Conservation (phyloP, 495 filamentous ascomycete genomes). For the Lepidopterella palustris region DNA sequence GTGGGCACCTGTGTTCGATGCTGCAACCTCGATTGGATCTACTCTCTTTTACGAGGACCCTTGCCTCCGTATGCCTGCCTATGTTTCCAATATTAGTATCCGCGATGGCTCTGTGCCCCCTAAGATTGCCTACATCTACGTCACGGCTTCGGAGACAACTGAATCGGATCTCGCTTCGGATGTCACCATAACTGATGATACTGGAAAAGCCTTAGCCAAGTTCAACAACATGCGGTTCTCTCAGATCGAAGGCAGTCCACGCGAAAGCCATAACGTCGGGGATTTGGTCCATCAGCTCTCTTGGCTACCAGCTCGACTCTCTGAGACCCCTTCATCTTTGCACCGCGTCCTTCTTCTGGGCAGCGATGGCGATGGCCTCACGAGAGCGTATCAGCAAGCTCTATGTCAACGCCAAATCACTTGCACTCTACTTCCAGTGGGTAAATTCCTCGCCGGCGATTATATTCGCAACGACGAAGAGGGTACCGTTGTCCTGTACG, state of each 20-base stretch:
- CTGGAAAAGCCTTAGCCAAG: conserved; percentile 30
- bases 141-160: conserved; percentile 25
- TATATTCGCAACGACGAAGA: neutral
- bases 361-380: conserved; percentile 6
- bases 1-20: conserved; percentile 44
- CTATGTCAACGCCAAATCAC: neutral
- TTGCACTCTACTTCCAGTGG: neutral
- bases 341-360: conserved; percentile 27
- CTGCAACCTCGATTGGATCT: conserved; percentile 44
- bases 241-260: conserved; percentile 37
- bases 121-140: conserved; percentile 31
- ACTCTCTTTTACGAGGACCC: conserved; percentile 42
- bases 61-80: conserved; percentile 41
- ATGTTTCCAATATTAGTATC: conserved; percentile 30
- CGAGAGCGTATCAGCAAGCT: conserved; percentile 13
- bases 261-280: conserved; percentile 28
- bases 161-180: conserved; percentile 4
- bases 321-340: conserved; percentile 29
- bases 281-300: conserved; percentile 37
- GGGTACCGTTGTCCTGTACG: conserved; percentile 29
- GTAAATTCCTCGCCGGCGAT: neutral
- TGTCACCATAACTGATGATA: conserved; percentile 27
- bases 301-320: conserved; percentile 33
- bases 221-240: conserved; percentile 39
- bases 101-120: conserved; percentile 12